phyloP scores from a whole-genome alignment of 495 filamentous ascomycete genomes.

The Penicillium robsamsonii region DNA sequence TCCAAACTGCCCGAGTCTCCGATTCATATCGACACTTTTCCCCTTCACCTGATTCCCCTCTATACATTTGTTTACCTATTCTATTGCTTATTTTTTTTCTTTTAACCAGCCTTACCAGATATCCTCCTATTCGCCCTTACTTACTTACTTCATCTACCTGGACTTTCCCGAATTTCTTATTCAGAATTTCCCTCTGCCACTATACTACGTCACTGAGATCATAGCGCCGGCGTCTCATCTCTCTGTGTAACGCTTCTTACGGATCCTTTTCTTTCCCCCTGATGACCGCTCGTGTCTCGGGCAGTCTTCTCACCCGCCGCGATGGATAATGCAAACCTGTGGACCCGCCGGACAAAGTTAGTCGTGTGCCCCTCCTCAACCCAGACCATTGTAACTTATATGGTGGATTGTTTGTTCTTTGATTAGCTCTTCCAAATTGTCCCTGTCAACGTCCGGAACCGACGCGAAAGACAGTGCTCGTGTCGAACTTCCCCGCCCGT shows the following conservation, averaged over 20 bases:
- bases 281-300: constrained; percentile 45
- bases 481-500: constrained; percentile 62
- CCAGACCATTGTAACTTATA: constrained; percentile 11
- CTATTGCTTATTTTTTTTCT: background rate
- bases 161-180: background rate
- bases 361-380: constrained; percentile 25
- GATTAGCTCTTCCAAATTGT: constrained; percentile 80
- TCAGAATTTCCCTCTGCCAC: constrained; percentile 7
- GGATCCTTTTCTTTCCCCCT: constrained; percentile 27
- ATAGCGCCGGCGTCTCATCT: constrained; percentile 13
- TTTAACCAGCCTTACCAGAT: background rate
- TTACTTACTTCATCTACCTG: constrained; percentile 7
- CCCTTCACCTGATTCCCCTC: constrained; percentile 9
- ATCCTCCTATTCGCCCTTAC: background rate
- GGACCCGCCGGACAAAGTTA: constrained; percentile 91
- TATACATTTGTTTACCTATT: constrained; percentile 7
- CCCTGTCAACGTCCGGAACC: constrained; percentile 70
- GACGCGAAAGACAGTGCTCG: constrained; percentile 59
- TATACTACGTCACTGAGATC: constrained; percentile 10
- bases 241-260: constrained; percentile 24
- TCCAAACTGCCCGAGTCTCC: constrained; percentile 26
- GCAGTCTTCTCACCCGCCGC: constrained; percentile 40
- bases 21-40: constrained; percentile 21
- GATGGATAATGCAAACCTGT: constrained; percentile 73
- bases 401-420: constrained; percentile 6